Base-by-base conservation (phyloP, 768 basidiomycete species). In the Russula virescens region DNA sequence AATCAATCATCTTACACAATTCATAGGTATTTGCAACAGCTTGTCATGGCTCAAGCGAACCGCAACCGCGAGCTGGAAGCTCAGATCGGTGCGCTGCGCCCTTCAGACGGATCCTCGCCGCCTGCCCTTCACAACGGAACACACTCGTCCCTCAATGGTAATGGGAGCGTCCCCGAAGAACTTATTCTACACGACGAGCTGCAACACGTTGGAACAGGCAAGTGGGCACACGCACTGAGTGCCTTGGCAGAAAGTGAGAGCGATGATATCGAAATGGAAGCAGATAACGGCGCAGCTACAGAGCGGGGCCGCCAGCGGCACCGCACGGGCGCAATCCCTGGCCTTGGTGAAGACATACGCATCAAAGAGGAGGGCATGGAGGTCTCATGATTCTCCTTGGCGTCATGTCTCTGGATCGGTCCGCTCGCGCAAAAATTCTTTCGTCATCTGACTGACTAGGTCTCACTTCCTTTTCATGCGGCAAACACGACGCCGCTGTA, bases 21-120 rank as follows among this genome's bases (percentile, higher is more conserved):
- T n/a, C 38, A 28, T 55, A 73, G 90, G 60, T 93, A 91, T 73
- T 82, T 94, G 13, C 91, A 94, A 71, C 91, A 93, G 67, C 85
- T 94, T 56, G 91, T 94, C 11, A 83, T 81, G 3, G 87, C 85
- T 0, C 91, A 93, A 69, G 88, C 89, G 5, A 81, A 81, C 47
- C 79, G 91, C 11, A 92, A 91, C 71, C 77, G 88, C 45, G 89
- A 91, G 69, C 78, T 94, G 53, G 91, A 94, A 72, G 80, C 81
- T 55, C 84, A 88, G 73, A 80, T 92, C 14, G 54, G 64, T 10
- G 28, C 55, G 5, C 50, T 65, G n/a, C 58, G 49, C 50, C 45
- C 52, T 6, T 31, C 47, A 26, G 61, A 62, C 34, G 13, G 55
- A 14, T 26, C 55, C 5, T 31, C 48, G 8, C 8, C 28, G 4